phyloP scores from a whole-genome alignment of 176 grass and related monocot genomes.

The Miscanthus lutarioriparius region DNA sequence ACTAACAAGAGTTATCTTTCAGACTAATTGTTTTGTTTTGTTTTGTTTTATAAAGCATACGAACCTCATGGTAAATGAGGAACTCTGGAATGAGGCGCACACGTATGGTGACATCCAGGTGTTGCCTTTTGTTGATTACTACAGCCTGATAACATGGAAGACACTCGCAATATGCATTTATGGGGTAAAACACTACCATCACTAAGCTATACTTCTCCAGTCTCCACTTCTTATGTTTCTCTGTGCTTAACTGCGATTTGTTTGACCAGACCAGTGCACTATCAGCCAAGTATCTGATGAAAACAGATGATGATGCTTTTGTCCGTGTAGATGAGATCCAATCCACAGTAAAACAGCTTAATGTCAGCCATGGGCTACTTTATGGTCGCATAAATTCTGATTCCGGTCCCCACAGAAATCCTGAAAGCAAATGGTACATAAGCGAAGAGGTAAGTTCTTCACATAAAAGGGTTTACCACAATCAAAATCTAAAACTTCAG shows the following conservation, averaged over 20 bases:
- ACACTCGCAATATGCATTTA: constrained; percentile 96
- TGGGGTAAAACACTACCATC: constrained; percentile 52
- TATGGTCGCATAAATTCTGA: constrained; percentile 80
- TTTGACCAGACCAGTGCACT: constrained; percentile 58
- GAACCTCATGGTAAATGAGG: constrained; percentile 78
- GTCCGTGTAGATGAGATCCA: constrained; percentile 88
- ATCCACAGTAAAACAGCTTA: constrained; percentile 55
- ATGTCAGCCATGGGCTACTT: constrained; percentile 66
- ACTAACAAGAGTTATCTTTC: neutral
- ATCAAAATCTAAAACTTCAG: constrained; percentile 11
- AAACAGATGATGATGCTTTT: constrained; percentile 99
- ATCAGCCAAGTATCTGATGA: constrained; percentile 87
- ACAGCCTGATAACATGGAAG: constrained; percentile 91
- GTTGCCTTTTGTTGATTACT: constrained; percentile 87
- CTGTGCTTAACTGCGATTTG: neutral
- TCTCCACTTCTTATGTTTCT: constrained; percentile 25
- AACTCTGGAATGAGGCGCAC: constrained; percentile 82
- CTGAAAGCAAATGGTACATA: constrained; percentile 90
- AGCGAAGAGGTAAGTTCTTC: constrained; percentile 66
- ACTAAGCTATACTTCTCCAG: constrained; percentile 16
- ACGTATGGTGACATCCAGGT: constrained; percentile 77
- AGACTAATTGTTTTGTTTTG: neutral
- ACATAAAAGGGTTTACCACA: neutral
- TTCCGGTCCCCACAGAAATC: constrained; percentile 70
- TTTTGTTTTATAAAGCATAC: constrained; percentile 65